Conservation (phyloP, 768 basidiomycete genomes). For the Trametes cinnabarina region DNA sequence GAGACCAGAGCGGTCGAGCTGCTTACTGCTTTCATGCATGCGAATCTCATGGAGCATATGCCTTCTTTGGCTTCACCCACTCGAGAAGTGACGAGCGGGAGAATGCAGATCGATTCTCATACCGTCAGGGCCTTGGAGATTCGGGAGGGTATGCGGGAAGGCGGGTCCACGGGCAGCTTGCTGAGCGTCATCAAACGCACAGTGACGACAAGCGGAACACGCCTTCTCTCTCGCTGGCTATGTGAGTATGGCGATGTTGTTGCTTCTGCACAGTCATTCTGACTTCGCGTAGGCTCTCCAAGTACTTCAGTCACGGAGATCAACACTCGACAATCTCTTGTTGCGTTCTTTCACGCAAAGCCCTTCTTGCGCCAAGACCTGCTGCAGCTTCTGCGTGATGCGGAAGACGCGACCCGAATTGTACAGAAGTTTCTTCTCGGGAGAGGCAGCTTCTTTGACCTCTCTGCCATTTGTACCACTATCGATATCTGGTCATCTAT, state of each 20-base stretch:
- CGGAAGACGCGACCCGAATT: slow-evolving; percentile 72
- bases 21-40: slow-evolving; percentile 62
- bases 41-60: slow-evolving; percentile 76
- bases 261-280: slow-evolving; percentile 5
- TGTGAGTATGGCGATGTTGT: slow-evolving; percentile 46
- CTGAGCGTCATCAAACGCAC: slow-evolving; percentile 76
- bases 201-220: slow-evolving; percentile 70
- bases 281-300: slow-evolving; percentile 61
- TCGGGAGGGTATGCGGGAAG: slow-evolving; percentile 69
- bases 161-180: slow-evolving; percentile 70
- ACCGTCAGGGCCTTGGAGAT: slow-evolving; percentile 90
- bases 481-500: slow-evolving; percentile 60
- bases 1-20: slow-evolving; percentile 61
- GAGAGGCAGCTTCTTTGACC: slow-evolving; percentile 63
- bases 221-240: slow-evolving; percentile 72
- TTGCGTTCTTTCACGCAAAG: slow-evolving; percentile 62
- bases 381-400: slow-evolving; percentile 47
- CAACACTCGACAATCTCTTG: slow-evolving; percentile 69
- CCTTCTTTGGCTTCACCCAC: slow-evolving; percentile 58
- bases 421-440: slow-evolving; percentile 74
- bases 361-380: slow-evolving; percentile 68
- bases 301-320: slow-evolving; percentile 76
- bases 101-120: slow-evolving; percentile 90
- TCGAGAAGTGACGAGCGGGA: slow-evolving; percentile 49
- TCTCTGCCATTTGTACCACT: slow-evolving; percentile 61